Evolutionary conservation across 2,329 filamentous ascomycete species (phyloP), one percentile per base, ranked within the genome.

Genomic region (Ophiognomonia clavigignenti-juglandacearum): DNA sequence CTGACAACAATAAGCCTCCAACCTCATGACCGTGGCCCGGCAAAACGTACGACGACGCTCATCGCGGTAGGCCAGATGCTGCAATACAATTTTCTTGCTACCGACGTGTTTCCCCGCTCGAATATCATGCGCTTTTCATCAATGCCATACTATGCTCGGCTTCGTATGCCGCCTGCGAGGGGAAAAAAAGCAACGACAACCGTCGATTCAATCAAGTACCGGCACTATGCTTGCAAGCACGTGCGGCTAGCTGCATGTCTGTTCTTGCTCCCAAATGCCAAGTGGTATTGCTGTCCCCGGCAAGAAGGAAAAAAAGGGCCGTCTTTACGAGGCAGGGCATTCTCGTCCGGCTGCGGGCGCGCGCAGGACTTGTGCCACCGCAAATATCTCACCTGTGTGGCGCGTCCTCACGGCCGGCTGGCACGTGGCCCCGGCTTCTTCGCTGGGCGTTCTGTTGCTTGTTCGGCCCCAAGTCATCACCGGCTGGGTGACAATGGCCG

Each of bases 261-360:
- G 26, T 42, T 37, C 42, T 34, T 18, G 24, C 19, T 35, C 26
- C 10, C 19, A 4, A 29, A 14, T 34, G 4, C 31, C 22, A 27
- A 37, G 24, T 44, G 38, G 38, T 45, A 47, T 44, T 26, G n/a
- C 4, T 32, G 6, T 32, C n/a, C 29, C 40, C 47, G 20, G 32
- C 35, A 41, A 10, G n/a, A n/a, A n/a, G n/a, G n/a, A n/a, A n/a
- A n/a, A n/a, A n/a, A n/a, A n/a, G n/a, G n/a, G n/a, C n/a, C n/a
- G n/a, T n/a, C n/a, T 19, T 27, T 26, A 37, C 23, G 14, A 44
- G 20, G 31, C 39, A 44, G 31, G 34, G 27, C 22, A 45, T 51
- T 52, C 47, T 52, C 47, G 50, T 53, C 50, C 35, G 39, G 43
- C 40, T 29, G 38, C 40, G 50, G 50, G 44, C 37, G 23, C 23